Percentiles rank a stretch among this genome's conserved stretches.
phyloP scores from a whole-genome alignment of 2,329 filamentous ascomycete species.

The Colletotrichum liriopes region DNA sequence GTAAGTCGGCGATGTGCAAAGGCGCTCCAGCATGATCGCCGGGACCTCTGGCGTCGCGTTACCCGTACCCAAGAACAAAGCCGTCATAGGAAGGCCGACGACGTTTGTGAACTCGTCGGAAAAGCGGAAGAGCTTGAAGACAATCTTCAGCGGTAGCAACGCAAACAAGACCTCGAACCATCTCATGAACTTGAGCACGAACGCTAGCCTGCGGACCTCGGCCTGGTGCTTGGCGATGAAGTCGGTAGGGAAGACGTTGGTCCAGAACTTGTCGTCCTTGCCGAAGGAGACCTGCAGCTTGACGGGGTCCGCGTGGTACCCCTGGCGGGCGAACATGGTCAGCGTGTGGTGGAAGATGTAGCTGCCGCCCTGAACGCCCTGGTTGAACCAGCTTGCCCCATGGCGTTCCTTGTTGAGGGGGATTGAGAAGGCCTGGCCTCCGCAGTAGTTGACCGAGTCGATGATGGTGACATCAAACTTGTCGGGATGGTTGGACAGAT shows the following conservation, averaged over 20 bases:
- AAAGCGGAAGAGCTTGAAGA: conserved; percentile 77
- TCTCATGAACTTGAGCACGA: conserved; percentile 68
- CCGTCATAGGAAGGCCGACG: conserved; percentile 69
- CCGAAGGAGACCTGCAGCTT: conserved; percentile 73
- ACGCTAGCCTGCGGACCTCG: conserved; percentile 68
- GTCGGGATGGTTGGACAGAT: conserved; percentile 71
- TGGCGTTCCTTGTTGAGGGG: conserved; percentile 70
- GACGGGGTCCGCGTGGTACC: conserved; percentile 64
- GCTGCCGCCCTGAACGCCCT: conserved; percentile 72
- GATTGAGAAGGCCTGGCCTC: conserved; percentile 75
- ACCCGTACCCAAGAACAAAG: conserved; percentile 76
- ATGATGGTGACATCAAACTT: conserved; percentile 73
- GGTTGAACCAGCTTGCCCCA: conserved; percentile 75
- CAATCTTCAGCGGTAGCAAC: conserved; percentile 71
- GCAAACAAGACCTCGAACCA: conserved; percentile 71
- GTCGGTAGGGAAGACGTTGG: conserved; percentile 73
- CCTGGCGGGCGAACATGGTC: conserved; percentile 72
- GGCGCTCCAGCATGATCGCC: conserved; percentile 72
- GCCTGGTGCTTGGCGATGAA: conserved; percentile 67
- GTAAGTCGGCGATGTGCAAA: conserved; percentile 68
- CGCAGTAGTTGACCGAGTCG: conserved; percentile 71
- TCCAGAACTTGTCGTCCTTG: conserved; percentile 74
- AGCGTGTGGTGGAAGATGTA: conserved; percentile 76
- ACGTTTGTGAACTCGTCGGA: conserved; percentile 78
- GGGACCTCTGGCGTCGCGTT: conserved; percentile 80